These are phyloP conservation scores for Polyporus tsugae DNA, from an alignment of 1,284 basidiomycete species.

Conservation along the genomic window DNA sequence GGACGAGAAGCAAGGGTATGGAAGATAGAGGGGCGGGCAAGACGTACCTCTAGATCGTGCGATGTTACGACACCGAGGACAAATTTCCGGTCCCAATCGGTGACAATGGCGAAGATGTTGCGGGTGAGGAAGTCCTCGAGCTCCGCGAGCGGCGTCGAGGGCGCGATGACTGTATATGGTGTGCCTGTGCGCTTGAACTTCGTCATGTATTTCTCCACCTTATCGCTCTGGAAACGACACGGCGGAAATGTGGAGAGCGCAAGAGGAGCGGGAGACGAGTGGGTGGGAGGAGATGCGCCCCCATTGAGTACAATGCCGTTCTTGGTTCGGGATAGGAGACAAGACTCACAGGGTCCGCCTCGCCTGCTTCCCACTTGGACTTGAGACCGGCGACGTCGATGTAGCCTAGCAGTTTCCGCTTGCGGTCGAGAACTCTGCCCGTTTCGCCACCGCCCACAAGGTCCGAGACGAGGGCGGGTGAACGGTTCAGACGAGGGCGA, in stretches of 20 bases:
- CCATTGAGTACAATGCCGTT: constrained; percentile 19
- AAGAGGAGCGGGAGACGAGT: neutral
- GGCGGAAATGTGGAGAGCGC: constrained; percentile 9
- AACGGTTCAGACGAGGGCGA: neutral
- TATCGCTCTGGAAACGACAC: constrained; percentile 59
- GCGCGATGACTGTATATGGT: constrained; percentile 84
- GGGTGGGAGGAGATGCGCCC: constrained; percentile 16
- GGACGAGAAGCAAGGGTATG: constrained; percentile 3
- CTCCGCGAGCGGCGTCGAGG: constrained; percentile 77
- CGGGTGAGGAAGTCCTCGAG: constrained; percentile 77
- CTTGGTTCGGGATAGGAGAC: constrained; percentile 8
- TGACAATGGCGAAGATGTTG: constrained; percentile 86
- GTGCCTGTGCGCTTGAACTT: constrained; percentile 77
- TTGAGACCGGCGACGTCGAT: constrained; percentile 81
- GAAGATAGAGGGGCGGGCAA: neutral
- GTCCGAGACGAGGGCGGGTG: neutral
- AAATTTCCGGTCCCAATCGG: constrained; percentile 84
- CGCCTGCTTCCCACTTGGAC: constrained; percentile 76
- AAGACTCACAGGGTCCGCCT: constrained; percentile 71
- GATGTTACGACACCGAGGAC: constrained; percentile 85
- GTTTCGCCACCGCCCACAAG: neutral
- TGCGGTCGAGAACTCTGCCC: constrained; percentile 75
- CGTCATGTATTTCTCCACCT: constrained; percentile 73
- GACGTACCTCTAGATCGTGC: constrained; percentile 76
- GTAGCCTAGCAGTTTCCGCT: constrained; percentile 82